A percentile compares a stretch with the other conserved stretches of the same genome.
Evolutionary conservation across 495 filamentous ascomycete species (phyloP).

Genomic region (Neurospora sp.): DNA sequence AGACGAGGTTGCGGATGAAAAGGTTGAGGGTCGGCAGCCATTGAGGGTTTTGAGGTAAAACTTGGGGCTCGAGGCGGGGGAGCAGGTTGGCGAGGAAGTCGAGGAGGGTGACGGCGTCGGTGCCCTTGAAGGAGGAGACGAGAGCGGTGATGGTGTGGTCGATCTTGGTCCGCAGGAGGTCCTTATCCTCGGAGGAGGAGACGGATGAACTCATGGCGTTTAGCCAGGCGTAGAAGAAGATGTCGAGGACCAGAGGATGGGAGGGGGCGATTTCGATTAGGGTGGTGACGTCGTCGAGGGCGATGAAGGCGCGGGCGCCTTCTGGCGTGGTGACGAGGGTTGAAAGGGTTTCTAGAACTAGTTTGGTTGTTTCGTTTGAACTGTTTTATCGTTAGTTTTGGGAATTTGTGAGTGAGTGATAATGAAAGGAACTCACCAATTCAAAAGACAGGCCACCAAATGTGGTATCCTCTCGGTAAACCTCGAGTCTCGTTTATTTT

Average conservation of each 20-base stretch:
- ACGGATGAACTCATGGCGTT: constrained; percentile 17
- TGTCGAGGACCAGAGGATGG: constrained; percentile 38
- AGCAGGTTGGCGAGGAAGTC: constrained; percentile 35
- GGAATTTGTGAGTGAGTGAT: not conserved
- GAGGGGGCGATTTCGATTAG: constrained; percentile 44
- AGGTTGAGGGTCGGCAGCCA: constrained; percentile 34
- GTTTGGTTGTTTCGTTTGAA: constrained; percentile 36
- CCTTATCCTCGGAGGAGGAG: constrained; percentile 12
- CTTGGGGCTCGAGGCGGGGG: constrained; percentile 26
- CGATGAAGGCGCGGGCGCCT: constrained; percentile 37
- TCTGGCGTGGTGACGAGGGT: constrained; percentile 35
- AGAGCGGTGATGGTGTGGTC: constrained; percentile 33
- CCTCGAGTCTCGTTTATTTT: constrained; percentile 28
- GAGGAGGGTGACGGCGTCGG: constrained; percentile 41
- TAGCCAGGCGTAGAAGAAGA: constrained; percentile 43
- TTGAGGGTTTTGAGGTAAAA: constrained; percentile 22
- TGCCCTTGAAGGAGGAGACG: constrained; percentile 38
- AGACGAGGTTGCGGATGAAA: constrained; percentile 33
- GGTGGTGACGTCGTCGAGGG: constrained; percentile 35
- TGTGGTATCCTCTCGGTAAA: constrained; percentile 39
- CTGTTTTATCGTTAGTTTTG: constrained; percentile 25
- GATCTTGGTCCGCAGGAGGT: constrained; percentile 26
- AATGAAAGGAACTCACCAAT: constrained; percentile 33
- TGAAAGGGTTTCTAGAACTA: constrained; percentile 45
- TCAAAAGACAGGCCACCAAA: constrained; percentile 37